Percentiles rank a stretch among this genome's conserved stretches.
Evolutionary conservation across 2,329 filamentous ascomycete species (phyloP).

Genomic region (Microcyclospora tardicrescens): DNA sequence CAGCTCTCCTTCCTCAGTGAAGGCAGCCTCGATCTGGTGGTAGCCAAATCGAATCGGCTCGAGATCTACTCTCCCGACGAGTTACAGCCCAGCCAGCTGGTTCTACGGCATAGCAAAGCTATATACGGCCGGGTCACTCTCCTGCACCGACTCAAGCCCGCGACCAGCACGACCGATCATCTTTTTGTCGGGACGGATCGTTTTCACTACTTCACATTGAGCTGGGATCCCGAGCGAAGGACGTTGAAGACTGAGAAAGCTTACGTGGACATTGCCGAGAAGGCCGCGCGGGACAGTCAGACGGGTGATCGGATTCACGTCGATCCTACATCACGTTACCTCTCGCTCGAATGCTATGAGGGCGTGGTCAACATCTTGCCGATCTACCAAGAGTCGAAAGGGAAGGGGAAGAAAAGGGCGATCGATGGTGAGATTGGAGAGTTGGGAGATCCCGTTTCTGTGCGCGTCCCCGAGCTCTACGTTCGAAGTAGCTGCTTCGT

Average conservation of each 20-base stretch:
- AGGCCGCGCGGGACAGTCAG: slow-evolving; percentile 57
- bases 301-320: slow-evolving; percentile 73
- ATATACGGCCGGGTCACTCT: slow-evolving; percentile 81
- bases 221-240: slow-evolving; percentile 54
- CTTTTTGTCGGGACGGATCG: slow-evolving; percentile 87
- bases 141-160: slow-evolving; percentile 66
- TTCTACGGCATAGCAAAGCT: slow-evolving; percentile 53
- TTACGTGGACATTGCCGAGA: slow-evolving; percentile 48
- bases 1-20: slow-evolving; percentile 62
- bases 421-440: slow-evolving; percentile 40
- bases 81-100: slow-evolving; percentile 46
- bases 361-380: slow-evolving; percentile 54
- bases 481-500: slow-evolving; percentile 55
- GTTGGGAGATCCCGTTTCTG: slow-evolving; percentile 48
- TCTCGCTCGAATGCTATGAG: slow-evolving; percentile 56
- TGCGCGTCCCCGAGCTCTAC: slow-evolving; percentile 53
- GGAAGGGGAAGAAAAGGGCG: slow-evolving; percentile 25
- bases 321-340: slow-evolving; percentile 60
- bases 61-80: slow-evolving; percentile 56
- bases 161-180: slow-evolving; percentile 62
- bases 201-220: slow-evolving; percentile 79
- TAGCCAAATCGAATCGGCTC: slow-evolving; percentile 76
- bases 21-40: slow-evolving; percentile 67
- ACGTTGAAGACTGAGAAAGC: slow-evolving; percentile 44
- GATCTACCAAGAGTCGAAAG: slow-evolving; percentile 41